phyloP scores from a whole-genome alignment of 345 rosid genomes.

The Punica granatum region DNA sequence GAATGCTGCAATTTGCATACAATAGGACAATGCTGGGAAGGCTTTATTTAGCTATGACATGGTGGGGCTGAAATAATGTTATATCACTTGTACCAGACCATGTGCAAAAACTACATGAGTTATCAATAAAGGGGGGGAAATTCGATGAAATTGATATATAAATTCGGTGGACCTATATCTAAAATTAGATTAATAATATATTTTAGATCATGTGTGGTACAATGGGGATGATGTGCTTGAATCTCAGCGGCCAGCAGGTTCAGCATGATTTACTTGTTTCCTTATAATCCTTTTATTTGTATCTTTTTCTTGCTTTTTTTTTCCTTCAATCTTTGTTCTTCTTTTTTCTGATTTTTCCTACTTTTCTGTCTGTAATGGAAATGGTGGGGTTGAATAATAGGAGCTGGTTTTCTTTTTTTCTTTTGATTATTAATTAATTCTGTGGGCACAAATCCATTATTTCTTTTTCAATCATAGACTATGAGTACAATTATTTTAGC shows the following conservation, averaged over 20 bases:
- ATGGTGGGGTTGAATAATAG: background rate
- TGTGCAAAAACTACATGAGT: background rate
- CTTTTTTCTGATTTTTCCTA: too few relatives aligned
- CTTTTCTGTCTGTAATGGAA: background rate
- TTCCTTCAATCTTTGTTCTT: too few relatives aligned
- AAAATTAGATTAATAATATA: too few relatives aligned
- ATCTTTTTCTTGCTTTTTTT: background rate
- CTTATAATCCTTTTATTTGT: background rate
- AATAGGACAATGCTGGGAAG: too few relatives aligned
- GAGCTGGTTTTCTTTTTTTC: background rate
- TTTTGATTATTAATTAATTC: background rate
- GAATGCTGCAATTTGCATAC: too few relatives aligned
- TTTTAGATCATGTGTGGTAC: background rate
- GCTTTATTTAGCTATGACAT: too few relatives aligned
- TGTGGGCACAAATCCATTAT: background rate
- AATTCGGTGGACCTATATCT: too few relatives aligned
- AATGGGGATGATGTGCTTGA: background rate
- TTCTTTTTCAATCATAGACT: background rate
- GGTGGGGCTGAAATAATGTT: background rate
- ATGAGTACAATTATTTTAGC: too few relatives aligned
- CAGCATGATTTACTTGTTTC: background rate
- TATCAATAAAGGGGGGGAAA: too few relatives aligned
- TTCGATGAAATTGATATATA: too few relatives aligned
- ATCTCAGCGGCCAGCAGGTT: background rate
- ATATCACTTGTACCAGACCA: background rate